Percentiles rank a stretch among this genome's conserved stretches.
phyloP scores from a whole-genome alignment of 257 asterid species.

The Capsicum pubescens region DNA sequence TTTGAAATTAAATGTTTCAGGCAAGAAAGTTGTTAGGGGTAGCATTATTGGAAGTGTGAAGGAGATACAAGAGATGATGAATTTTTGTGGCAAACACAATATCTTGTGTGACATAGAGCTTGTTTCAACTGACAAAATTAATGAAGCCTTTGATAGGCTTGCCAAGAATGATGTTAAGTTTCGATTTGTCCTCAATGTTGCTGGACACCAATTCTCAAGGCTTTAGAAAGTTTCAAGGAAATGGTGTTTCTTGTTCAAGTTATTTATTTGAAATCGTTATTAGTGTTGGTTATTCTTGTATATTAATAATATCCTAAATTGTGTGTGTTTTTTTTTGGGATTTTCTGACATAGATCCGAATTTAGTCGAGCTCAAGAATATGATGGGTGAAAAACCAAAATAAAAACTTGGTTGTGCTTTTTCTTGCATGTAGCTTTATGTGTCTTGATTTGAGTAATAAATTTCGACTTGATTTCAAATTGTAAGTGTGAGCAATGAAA shows the following conservation, averaged over 20 bases:
- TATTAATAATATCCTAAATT: not conserved
- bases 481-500: no score
- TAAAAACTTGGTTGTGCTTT: not conserved
- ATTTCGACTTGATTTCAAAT: no score
- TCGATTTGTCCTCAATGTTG: slow-evolving; percentile 78
- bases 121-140: slow-evolving; percentile 53
- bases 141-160: slow-evolving; percentile 66
- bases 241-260: not conserved
- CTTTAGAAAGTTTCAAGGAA: slow-evolving; percentile 13
- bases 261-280: not conserved
- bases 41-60: slow-evolving; percentile 74
- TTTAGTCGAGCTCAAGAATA: not conserved
- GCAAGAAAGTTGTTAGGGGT: slow-evolving; percentile 82
- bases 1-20: slow-evolving; percentile 33
- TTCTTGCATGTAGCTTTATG: not conserved
- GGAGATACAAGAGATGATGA: slow-evolving; percentile 81
- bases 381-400: not conserved
- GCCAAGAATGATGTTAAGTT: slow-evolving; percentile 81
- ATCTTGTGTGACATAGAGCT: slow-evolving; percentile 74
- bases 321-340: not conserved
- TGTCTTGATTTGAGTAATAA: not conserved
- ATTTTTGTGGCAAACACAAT: slow-evolving; percentile 63
- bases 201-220: slow-evolving; percentile 39
- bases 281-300: not conserved
- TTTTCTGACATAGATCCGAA: not conserved